Conservation (phyloP, 352 stramenopile genomes). For the Pythium phragmitis region DNA sequence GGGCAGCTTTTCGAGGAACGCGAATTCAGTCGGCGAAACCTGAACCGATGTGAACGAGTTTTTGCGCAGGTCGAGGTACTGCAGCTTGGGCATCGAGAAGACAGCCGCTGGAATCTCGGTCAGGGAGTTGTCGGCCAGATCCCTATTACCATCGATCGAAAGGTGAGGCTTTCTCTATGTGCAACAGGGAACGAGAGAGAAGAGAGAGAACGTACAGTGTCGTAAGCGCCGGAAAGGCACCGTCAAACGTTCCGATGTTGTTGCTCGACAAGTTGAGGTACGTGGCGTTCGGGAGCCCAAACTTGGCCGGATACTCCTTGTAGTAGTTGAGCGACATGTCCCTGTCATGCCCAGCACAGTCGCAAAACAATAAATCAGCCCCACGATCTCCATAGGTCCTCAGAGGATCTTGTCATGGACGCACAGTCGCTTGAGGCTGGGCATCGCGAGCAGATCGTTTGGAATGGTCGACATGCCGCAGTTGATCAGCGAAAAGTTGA, state of each 20-base stretch:
- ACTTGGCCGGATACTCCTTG: slow-evolving; percentile 49
- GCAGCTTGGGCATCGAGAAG: slow-evolving; percentile 45
- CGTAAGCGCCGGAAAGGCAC: slow-evolving; percentile 43
- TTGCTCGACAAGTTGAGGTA: slow-evolving; percentile 61
- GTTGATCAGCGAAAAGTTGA: slow-evolving; percentile 62
- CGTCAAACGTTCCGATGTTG: slow-evolving; percentile 45
- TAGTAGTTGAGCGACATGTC: slow-evolving; percentile 61
- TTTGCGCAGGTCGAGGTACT: slow-evolving; percentile 39
- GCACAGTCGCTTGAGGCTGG: slow-evolving; percentile 49
- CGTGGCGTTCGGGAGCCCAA: slow-evolving; percentile 37
- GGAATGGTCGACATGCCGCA: slow-evolving; percentile 53
- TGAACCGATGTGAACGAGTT: slow-evolving; percentile 59
- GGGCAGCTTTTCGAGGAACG: slow-evolving; percentile 35
- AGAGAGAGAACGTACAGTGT: slow-evolving; percentile 38
- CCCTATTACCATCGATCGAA: slow-evolving; percentile 25
- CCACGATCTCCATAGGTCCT: not conserved
- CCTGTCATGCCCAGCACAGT: slow-evolving; percentile 13
- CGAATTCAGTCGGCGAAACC: slow-evolving; percentile 29
- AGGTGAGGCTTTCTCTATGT: not conserved
- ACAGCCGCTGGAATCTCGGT: slow-evolving; percentile 44
- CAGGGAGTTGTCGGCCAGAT: slow-evolving; percentile 56
- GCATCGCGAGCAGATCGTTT: slow-evolving; percentile 51
- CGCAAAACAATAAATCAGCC: not conserved
- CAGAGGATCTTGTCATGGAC: slow-evolving; percentile 24
- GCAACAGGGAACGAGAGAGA: not conserved